These are phyloP conservation scores for Penicillium ucsense DNA, from an alignment of 495 filamentous ascomycete genomes.

Conservation along the genomic window DNA sequence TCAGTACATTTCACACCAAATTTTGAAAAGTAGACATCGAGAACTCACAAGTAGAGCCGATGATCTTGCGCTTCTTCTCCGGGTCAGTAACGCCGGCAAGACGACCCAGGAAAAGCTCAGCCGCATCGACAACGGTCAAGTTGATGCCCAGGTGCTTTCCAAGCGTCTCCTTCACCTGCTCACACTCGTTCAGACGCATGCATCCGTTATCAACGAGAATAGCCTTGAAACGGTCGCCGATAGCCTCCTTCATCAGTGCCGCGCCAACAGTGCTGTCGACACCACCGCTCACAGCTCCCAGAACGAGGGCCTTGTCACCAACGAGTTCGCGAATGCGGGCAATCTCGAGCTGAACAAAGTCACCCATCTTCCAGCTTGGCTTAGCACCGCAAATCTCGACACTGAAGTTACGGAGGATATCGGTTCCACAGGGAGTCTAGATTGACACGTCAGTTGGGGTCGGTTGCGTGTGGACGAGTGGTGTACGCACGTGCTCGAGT, in stretches of 20 bases:
- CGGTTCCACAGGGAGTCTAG: constrained; percentile 13
- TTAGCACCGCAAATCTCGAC: constrained; percentile 16
- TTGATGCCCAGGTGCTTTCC: constrained; percentile 75
- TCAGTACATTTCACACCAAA: constrained; percentile 3
- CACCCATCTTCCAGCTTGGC: constrained; percentile 14
- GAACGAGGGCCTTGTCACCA: constrained; percentile 7
- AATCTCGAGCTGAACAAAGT: constrained; percentile 12
- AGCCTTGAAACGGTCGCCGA: constrained; percentile 81
- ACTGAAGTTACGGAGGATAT: constrained; percentile 15
- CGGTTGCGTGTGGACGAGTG: not conserved
- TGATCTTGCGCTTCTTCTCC: constrained; percentile 90
- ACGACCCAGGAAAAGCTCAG: constrained; percentile 59
- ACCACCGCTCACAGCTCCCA: constrained; percentile 55
- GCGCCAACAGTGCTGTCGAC: constrained; percentile 88
- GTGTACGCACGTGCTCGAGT: constrained; percentile 11
- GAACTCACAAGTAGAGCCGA: constrained; percentile 41
- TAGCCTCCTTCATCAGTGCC: constrained; percentile 72
- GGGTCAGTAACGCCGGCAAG: constrained; percentile 73
- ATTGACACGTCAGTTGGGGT: constrained; percentile 2
- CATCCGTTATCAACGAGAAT: constrained; percentile 83
- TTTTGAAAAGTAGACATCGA: not conserved
- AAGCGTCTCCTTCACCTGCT: constrained; percentile 67
- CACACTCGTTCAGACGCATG: constrained; percentile 78
- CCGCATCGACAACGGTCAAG: constrained; percentile 77
- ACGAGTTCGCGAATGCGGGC: constrained; percentile 16